Percentiles rank a stretch among this genome's conserved stretches.
Evolutionary conservation across 2,329 filamentous ascomycete species (phyloP).

Genomic region (Cladosporium cucumerinum): DNA sequence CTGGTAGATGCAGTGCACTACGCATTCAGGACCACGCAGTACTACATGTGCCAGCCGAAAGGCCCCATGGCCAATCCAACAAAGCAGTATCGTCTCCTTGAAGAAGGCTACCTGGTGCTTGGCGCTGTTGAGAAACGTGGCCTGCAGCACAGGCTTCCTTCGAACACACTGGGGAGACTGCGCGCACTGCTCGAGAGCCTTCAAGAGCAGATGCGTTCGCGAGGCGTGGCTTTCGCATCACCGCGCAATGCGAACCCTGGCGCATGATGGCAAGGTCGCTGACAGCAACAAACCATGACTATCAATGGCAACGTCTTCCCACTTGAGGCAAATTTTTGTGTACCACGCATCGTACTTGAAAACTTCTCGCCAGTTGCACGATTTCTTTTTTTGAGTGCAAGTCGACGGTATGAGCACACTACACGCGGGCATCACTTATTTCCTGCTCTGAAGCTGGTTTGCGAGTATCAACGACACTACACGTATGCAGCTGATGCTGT

Average conservation of each 20-base stretch:
- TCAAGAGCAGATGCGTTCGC: neutral
- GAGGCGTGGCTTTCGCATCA: neutral
- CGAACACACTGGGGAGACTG: neutral
- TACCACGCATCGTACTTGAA: too few species aligned
- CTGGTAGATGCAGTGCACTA: neutral
- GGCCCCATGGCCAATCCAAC: neutral
- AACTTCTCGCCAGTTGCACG: neutral
- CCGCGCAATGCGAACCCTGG: neutral
- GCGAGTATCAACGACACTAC: neutral
- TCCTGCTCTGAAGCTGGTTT: neutral
- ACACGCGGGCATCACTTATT: neutral
- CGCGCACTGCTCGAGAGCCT: neutral
- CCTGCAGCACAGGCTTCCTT: neutral
- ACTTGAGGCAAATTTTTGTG: too few species aligned
- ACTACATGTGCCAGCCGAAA: neutral
- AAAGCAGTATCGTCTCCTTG: neutral
- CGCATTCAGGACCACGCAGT: neutral
- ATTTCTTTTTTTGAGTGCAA: neutral
- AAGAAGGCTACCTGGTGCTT: neutral
- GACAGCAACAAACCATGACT: neutral
- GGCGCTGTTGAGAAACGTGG: neutral
- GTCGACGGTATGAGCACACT: neutral
- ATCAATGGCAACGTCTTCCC: neutral
- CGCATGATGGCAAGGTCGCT: neutral
- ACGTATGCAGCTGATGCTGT: neutral